Evolutionary conservation across 192 early-diverging fungal species (phyloP), one percentile per base, ranked within the genome.

Genomic region (Coemansia umbellata): DNA sequence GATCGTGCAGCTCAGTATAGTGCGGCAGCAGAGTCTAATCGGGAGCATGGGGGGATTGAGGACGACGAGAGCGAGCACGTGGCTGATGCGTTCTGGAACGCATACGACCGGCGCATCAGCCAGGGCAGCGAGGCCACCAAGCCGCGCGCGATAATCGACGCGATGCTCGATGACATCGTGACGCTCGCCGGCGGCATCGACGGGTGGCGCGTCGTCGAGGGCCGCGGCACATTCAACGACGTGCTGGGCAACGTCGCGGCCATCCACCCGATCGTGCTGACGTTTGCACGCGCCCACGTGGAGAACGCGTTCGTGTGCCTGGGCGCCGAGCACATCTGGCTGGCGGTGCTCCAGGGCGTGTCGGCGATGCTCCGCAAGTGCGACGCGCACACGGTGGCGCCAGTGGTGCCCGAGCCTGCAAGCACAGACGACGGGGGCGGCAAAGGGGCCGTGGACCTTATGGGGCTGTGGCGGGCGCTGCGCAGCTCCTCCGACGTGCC

Each of bases 241-340:
- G 70, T 58, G 26, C 55, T 74, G 17, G 58, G 69, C 30, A 55
- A 36, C 19, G 40, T 45, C 5, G 31, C 24, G 32, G 50, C 63
- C 21, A 35, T 74, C 44, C 70, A 74, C 21, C 70, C 70, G 8
- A 49, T 74, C 11, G 63, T 74, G 9, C 19, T 58, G 47, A 55
- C 69, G 17, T 73, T 73, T 47, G 56, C 47, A 37, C 41, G 58
- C 15, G 69, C 69, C 19, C 63, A 73, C 27, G 48, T 53, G n/a
- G 63, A 61, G 31, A 21, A 42, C 31, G 53, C 54, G 10, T 10
- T 17, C 1, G 69, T 66, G 47, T 35, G 42, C 8, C 39, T 73
- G 69, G 69, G 62, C 8, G 48, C 58, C 21, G 69, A 73, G 39
- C 69, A 73, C 44, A 28, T 73, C 8, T 73, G 69, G 69, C 63